Base-by-base conservation (phyloP, 2,329 filamentous ascomycete species). In the Plectosphaerella plurivora region DNA sequence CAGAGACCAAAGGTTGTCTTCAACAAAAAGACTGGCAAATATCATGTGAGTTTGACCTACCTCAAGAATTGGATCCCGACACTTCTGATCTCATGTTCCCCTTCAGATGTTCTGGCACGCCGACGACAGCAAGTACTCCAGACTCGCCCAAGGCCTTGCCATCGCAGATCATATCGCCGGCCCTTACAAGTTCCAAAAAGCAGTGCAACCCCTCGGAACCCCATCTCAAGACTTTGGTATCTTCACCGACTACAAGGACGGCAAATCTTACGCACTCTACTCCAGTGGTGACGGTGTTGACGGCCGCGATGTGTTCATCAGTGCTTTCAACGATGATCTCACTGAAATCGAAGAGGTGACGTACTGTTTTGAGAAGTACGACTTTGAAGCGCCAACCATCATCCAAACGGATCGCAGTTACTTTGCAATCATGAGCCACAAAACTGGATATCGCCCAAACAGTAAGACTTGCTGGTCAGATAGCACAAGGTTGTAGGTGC, bases 1-100 rank as follows among this genome's bases (percentile, higher is more conserved):
- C 82, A 85, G 59, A 68, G 82, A 14, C 82, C 82, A 0, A 86
- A 86, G 57, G 82, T 85, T 2, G 73, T 82, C 2, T 84, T 79
- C 57, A 83, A 78, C 56, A 67, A 82, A 47, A 68, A 69, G 2
- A 73, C 75, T 0, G 67, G 72, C 3, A 73, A 83, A 58, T 85
- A 84, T 54, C 80, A 84, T 54, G 78, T 82, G 67, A 20, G 71
- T 52, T 1, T 12, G 5, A 5, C 35, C 11, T 4, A 37, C 35
- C 11, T 4, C 3, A 41, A 41, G 18, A 41, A 3, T 7, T 12
- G 35, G 35, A n/a, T 37, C 7, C 11, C 11, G 7, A 37, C 35
- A n/a, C 5, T 2, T 16, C 37, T 5, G 4, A 9, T n/a, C 37
- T 9, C 37, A 7, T 16, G 37, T n/a, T 37, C 41, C 41, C 41